Percentiles rank a stretch among this genome's conserved stretches.
Conservation (phyloP, 2,329 filamentous ascomycete species). For the Tricladium varicosporioides region DNA sequence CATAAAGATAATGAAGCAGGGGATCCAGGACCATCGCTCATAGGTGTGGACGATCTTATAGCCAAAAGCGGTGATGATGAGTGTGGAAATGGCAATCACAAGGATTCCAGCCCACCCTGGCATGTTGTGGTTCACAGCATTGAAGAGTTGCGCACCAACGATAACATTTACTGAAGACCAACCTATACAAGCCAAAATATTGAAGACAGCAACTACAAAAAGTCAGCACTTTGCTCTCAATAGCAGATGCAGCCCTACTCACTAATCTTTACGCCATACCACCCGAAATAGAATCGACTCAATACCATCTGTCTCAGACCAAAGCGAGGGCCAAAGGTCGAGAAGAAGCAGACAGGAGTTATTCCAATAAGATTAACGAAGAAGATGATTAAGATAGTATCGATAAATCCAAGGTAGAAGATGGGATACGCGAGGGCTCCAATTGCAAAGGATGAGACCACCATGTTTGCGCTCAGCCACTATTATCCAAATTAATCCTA, state of each 20-base stretch:
- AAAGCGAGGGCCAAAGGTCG: conserved; percentile 71
- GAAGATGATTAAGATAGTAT: conserved; percentile 68
- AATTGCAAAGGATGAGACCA: conserved; percentile 73
- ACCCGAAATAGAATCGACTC: conserved; percentile 76
- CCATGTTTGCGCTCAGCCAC: conserved; percentile 80
- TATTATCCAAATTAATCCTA: conserved; percentile 32
- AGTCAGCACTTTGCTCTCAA: conserved; percentile 3
- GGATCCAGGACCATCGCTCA: conserved; percentile 74
- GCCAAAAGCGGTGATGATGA: conserved; percentile 70
- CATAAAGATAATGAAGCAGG: conserved; percentile 70
- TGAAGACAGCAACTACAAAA: conserved; percentile 62
- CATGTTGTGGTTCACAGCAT: conserved; percentile 68
- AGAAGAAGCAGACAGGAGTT: conserved; percentile 72
- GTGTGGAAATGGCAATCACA: conserved; percentile 66
- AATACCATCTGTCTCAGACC: conserved; percentile 79
- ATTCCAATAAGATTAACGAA: conserved; percentile 77
- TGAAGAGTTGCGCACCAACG: conserved; percentile 74
- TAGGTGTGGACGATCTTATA: conserved; percentile 76
- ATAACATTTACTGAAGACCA: conserved; percentile 79
- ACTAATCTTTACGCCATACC: conserved; percentile 67
- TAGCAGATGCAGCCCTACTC: conserved; percentile 31
- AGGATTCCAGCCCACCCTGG: conserved; percentile 74
- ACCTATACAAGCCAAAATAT: conserved; percentile 68
- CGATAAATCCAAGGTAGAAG: conserved; percentile 70
- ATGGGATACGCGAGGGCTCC: conserved; percentile 67